Evolutionary conservation across 768 basidiomycete species (phyloP), one percentile per base, ranked within the genome.

Genomic region (Lactarius vividus): DNA sequence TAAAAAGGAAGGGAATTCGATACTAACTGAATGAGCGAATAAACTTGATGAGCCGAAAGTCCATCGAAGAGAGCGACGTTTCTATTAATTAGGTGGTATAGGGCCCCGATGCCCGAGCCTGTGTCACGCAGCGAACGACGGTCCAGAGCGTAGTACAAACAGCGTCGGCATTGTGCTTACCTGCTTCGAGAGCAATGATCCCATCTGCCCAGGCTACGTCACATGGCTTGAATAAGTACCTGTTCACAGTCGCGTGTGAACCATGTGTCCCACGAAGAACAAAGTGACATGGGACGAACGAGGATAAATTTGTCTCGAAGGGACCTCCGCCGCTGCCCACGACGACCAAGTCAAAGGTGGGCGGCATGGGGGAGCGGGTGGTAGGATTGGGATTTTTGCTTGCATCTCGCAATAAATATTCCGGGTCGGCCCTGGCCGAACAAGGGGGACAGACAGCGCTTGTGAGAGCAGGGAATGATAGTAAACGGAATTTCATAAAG

Each of bases 71-170:
- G 78, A 44, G 75, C 66, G 3, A 88, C 84, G 62, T 85, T 78
- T n/a, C 74, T 73, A 57, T 78, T 77, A 64, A 95, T 75, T 37
- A 96, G 81, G 35, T 79, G 79, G 16, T 79, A 76, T 57, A 98
- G 78, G 5, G 93, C 88, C 52, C 96, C 95, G 46, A 92, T 80
- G 4, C 93, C 94, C 4, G 93, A 95, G 26, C 96, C 96, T 93
- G 71, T 26, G 33, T 26, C 16, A 20, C 29, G 11, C 4, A 13
- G 7, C n/a, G 44, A 31, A 23, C n/a, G 46, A 26, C 46, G 29
- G 65, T 64, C 20, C 63, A 20, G n/a, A 15, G 52, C 26, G 60
- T 49, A 15, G 60, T 49, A 16, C 28, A 37, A 5, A 18, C 42
- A 29, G 33, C 26, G 37, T 49, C 61, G 58, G 9, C 53, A 31